Evolutionary conservation across 208 protist genomes (phyloP), one percentile per base, ranked within the genome.

Genomic region (Crithidia expoeki): DNA sequence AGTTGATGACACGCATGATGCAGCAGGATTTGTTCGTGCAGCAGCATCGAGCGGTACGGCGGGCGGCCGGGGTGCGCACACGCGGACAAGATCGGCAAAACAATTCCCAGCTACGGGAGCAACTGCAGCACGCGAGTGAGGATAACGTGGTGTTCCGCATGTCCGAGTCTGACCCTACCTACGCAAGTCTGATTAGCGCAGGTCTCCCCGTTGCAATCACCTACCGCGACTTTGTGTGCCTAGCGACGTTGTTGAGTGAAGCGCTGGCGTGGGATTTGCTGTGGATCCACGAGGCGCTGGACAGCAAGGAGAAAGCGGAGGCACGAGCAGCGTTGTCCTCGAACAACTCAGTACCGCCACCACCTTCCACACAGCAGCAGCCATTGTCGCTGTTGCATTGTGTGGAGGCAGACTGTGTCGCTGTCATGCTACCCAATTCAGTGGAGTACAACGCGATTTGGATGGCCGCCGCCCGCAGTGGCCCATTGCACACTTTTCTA

Each of bases 371-470:
- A 19, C 36, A 34, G 42, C n/a, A 53, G 16, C 44, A 46, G 25
- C 57, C 4, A 4, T 40, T 4, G 55, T 40, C 17, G 25, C 16
- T 33, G 32, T 60, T 23, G 23, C 42, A 32, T 17, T 16, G 34
- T 1, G 72, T 34, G 7, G 34, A 76, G 42, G 42, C 75, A 5
- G 68, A 82, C 62, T 80, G 74, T 51, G 50, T 91, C 16, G 81
- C 85, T 1, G 46, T 91, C 38, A 85, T 88, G 80, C 40, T 91
- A 65, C 76, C 78, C 32, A 87, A 91, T 47, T 79, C 69, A 32
- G 69, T 85, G 42, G 79, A 91, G 61, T 91, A 86, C 71, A 85
- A 83, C 67, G 50, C 74, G 11, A 59, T 91, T 11, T 91, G 85
- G 80, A 60, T 85, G 47, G 79, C 80, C 1, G 68, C 57, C 11